phyloP scores from a whole-genome alignment of 2,329 filamentous ascomycete species.

The Neofusicoccum umdonicola region DNA sequence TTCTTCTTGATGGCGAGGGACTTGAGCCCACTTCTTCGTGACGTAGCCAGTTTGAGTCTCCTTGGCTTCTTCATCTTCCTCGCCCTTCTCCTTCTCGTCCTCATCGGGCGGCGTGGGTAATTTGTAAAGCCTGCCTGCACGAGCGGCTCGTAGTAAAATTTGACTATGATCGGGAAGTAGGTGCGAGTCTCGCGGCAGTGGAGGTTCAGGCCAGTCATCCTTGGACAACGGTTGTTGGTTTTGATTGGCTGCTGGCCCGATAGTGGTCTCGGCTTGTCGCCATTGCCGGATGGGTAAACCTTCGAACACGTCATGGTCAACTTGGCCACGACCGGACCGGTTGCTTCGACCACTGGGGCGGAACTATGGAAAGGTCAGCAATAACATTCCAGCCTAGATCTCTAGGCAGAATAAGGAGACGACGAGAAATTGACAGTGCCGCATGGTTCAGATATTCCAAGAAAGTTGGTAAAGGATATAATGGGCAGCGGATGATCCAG shows the following conservation, averaged over 20 bases:
- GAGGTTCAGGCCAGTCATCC: constrained; percentile 73
- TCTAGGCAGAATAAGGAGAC: not conserved
- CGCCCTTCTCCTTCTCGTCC: constrained; percentile 54
- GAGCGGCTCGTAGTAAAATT: constrained; percentile 75
- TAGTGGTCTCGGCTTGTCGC: constrained; percentile 65
- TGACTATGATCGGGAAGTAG: constrained; percentile 77
- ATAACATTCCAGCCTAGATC: not conserved
- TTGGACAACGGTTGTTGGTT: constrained; percentile 40
- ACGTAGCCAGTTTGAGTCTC: constrained; percentile 52
- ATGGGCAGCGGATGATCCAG: no score
- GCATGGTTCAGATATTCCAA: no score
- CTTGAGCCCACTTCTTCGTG: constrained; percentile 56
- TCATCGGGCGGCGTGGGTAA: constrained; percentile 63
- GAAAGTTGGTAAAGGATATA: no score
- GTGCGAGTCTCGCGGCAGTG: constrained; percentile 84
- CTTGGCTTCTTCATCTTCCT: constrained; percentile 44
- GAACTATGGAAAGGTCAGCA: constrained; percentile 42
- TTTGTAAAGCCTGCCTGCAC: constrained; percentile 75
- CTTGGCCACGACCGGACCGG: constrained; percentile 55
- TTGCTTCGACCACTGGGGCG: constrained; percentile 57
- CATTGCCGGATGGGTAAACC: constrained; percentile 90
- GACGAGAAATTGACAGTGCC: not conserved
- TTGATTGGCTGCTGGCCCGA: constrained; percentile 64
- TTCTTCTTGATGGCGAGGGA: constrained; percentile 57
- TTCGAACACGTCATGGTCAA: constrained; percentile 65